Conservation (phyloP, 257 asterid species). For the Nyctanthes arbortristis region DNA sequence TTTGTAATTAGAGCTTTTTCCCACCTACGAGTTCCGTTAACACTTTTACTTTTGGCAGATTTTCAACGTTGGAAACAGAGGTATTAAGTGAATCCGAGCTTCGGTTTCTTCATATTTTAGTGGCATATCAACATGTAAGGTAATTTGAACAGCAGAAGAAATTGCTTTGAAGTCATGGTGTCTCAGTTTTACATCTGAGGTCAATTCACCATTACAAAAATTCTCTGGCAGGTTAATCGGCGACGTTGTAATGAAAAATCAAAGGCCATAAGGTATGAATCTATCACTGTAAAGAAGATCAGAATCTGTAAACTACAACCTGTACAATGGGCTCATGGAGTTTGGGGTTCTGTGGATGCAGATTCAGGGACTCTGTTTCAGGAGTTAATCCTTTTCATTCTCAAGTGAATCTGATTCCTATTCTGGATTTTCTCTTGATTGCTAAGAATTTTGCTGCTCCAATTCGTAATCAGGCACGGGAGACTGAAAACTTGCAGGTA, state of each 20-base stretch:
- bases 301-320: too few relatives aligned
- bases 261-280: background rate
- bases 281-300: too few relatives aligned
- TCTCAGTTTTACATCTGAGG: background rate
- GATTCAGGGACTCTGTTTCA: too few relatives aligned
- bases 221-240: slow-evolving; percentile 18
- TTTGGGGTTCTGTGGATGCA: too few relatives aligned
- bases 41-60: slow-evolving; percentile 36
- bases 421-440: too few relatives aligned
- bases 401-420: too few relatives aligned
- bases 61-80: slow-evolving; percentile 21
- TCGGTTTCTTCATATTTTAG: slow-evolving; percentile 11
- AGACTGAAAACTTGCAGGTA: too few relatives aligned
- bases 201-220: background rate
- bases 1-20: background rate
- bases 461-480: too few relatives aligned
- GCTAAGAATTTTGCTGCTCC: too few relatives aligned
- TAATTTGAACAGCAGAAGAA: too few relatives aligned
- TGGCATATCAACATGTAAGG: background rate
- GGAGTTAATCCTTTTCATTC: too few relatives aligned
- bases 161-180: background rate
- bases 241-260: background rate
- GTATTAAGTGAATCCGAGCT: slow-evolving; percentile 2
- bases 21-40: slow-evolving; percentile 9
- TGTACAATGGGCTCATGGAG: too few relatives aligned